Percentiles rank a stretch among this genome's conserved stretches.
Evolutionary conservation across 2,329 filamentous ascomycete species (phyloP).

Genomic region (Penicillium frequentans): DNA sequence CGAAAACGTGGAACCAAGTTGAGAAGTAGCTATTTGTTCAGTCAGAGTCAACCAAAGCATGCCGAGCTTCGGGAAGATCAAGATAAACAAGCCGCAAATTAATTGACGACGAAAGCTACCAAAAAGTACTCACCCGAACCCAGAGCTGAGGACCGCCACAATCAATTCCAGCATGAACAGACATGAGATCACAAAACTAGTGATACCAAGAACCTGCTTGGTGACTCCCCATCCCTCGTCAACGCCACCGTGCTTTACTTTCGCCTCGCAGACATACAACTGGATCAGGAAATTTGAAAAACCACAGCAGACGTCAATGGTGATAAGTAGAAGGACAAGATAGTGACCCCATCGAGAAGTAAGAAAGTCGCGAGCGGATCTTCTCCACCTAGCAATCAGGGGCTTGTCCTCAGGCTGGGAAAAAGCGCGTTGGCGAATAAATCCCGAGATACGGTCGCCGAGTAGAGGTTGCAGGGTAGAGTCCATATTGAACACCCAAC

Average conservation of each 20-base stretch:
- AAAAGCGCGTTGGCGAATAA: not conserved
- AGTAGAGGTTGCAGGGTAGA: not conserved
- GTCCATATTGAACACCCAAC: not conserved
- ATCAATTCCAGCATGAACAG: slow-evolving; percentile 65
- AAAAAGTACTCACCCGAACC: slow-evolving; percentile 50
- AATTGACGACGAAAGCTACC: not conserved
- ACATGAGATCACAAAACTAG: slow-evolving; percentile 61
- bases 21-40: slow-evolving; percentile 52
- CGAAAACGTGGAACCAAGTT: slow-evolving; percentile 63
- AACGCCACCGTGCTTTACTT: slow-evolving; percentile 25
- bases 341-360: slow-evolving; percentile 52
- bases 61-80: not conserved
- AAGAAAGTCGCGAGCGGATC: slow-evolving; percentile 33
- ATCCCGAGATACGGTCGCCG: not conserved
- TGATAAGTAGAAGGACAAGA: slow-evolving; percentile 49
- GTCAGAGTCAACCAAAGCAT: not conserved
- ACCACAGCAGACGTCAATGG: slow-evolving; percentile 53
- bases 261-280: slow-evolving; percentile 50
- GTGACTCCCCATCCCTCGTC: slow-evolving; percentile 34
- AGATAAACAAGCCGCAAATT: not conserved
- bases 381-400: slow-evolving; percentile 8
- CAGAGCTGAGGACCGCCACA: slow-evolving; percentile 62
- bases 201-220: slow-evolving; percentile 48
- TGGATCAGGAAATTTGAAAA: slow-evolving; percentile 55
- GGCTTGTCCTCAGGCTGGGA: slow-evolving; percentile 1